Evolutionary conservation across 2,329 filamentous ascomycete species (phyloP), one percentile per base, ranked within the genome.

Genomic region (Penicillium decumbens): DNA sequence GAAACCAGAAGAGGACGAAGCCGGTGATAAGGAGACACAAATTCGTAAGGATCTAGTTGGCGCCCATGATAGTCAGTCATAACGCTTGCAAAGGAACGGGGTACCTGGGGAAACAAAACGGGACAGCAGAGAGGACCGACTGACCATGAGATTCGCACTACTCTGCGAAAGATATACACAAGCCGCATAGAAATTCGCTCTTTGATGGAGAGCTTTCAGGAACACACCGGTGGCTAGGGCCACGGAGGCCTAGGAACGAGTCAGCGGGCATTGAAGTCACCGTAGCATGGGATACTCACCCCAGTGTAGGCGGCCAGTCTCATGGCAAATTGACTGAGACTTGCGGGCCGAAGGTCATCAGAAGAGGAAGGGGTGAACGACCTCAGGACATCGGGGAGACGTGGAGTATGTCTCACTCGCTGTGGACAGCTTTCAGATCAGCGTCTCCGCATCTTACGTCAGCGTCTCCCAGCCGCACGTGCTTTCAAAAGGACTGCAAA

Each of bases 101-200:
- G 15, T 33, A 30, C 18, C 23, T 39, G 7, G 35, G 15, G 1
- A 20, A 37, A 37, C 23, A n/a, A 41, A n/a, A 27, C 3, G 13
- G n/a, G 18, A n/a, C 20, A 32, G 3, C 12, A 33, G 40, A 13
- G 15, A 24, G 40, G 29, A 27, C 41, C 6, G 20, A 72, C 81
- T 60, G 71, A 93, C 88, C 82, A 97, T 88, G 45, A 97, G 77
- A 68, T 92, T 97, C 62, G 95, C 85, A 75, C 93, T 97, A 72
- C 90, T 96, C 73, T 97, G 92, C 35, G 91, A 89, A 43, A 98
- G 83, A 73, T 97, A 95, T 42, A 98, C 93, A 74, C 90, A 93
- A 59, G 93, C 91, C 47, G 92, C 95, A 75, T 98, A 98, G 78
- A 97, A 98, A 74, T 98, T 98, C 56, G 93, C 86, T 57, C 93